Base-by-base conservation (phyloP, 192 early-diverging fungal species). In the Paraglomus occultum region DNA sequence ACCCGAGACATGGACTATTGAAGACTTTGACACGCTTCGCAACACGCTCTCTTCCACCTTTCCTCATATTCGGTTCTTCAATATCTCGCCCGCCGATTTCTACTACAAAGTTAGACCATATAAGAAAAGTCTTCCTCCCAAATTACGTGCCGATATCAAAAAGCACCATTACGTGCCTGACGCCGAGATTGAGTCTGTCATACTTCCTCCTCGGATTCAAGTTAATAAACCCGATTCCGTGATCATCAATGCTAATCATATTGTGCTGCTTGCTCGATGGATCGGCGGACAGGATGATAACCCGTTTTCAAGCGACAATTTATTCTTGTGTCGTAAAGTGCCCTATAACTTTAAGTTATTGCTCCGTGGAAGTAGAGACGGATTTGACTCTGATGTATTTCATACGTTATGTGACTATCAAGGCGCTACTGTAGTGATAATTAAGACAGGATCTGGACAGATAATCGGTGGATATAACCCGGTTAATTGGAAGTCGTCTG, bases 31-130 rank as follows among this genome's bases (percentile, higher is more conserved):
- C n/a, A 8, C 14, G 17, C 20, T 60, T 8, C 22, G 44, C 40
- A 60, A 14, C 15, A 60, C 58, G 4, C 40, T 60, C n/a, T n/a
- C 40, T 60, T 17, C 39, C n/a, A 12, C 44, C n/a, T 43, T 60
- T n/a, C 58, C 58, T 9, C 58, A 43, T 39, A 38, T 61, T 14
- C 40, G 59, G 18, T 43, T 61, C 20, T 61, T 61, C 38, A 38
- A 61, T 7, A 61, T 61, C 40, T 44, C 22, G 5, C 6, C 59
- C 45, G 40, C 59, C 10, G 59, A 61, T n/a, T 61, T 44, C 45
- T 61, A 43, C 45, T 43, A 61, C 7, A 61, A 61, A 11, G 59
- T 61, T n/a, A 23, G 59, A 61, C 59, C 59, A 6, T 61, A 61
- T 15, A 61, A 44, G 59, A 12, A n/a, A 44, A 10, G 40, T 38